These are phyloP conservation scores for Stromatinia cepivora DNA, from an alignment of 2,329 filamentous ascomycete species.

Conservation along the genomic window DNA sequence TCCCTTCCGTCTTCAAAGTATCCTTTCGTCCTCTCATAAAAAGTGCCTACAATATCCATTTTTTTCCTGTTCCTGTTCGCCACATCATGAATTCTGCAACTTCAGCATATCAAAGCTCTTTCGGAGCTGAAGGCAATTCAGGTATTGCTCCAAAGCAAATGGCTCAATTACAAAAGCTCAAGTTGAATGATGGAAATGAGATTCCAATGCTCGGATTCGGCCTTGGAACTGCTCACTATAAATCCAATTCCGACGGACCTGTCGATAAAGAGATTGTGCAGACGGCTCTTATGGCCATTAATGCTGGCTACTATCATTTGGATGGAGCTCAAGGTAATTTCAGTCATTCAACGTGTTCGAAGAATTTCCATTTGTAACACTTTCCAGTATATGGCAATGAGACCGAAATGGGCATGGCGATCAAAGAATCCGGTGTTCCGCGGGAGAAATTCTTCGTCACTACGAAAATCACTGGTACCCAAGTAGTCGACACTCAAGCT, in stretches of 20 bases:
- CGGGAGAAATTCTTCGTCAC: conserved; percentile 69
- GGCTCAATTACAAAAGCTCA: conserved; percentile 56
- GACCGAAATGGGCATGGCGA: conserved; percentile 68
- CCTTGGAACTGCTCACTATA: conserved; percentile 67
- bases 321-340: conserved; percentile 68
- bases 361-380: background rate
- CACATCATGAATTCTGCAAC: conserved; percentile 48
- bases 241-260: conserved; percentile 43
- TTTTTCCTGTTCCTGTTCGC: conserved; percentile 17
- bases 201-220: conserved; percentile 75
- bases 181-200: conserved; percentile 71
- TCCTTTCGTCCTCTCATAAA: background rate
- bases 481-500: conserved; percentile 43
- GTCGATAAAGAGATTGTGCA: conserved; percentile 58
- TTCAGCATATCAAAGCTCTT: conserved; percentile 40
- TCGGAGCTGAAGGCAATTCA: conserved; percentile 45
- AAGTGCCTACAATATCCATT: background rate
- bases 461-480: conserved; percentile 54
- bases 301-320: conserved; percentile 69
- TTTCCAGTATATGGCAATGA: conserved; percentile 61
- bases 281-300: conserved; percentile 60
- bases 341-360: background rate
- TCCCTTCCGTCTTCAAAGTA: background rate
- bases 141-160: conserved; percentile 76
- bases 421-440: conserved; percentile 64